Conservation (phyloP, 768 basidiomycete genomes). For the Rhizopogon rudus region DNA sequence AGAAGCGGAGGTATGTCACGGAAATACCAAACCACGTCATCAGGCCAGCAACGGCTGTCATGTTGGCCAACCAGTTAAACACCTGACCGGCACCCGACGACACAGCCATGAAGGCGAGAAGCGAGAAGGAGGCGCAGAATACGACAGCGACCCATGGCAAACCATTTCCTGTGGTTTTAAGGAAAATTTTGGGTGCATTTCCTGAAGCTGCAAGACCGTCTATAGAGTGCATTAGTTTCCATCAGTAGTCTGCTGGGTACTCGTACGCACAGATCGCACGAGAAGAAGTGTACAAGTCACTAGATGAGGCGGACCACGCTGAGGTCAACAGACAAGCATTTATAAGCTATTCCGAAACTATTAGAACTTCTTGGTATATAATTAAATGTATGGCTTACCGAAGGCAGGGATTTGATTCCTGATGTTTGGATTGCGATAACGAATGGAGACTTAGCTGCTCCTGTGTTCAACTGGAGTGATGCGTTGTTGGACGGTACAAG, state of each 20-base stretch:
- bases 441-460: conserved; percentile 77
- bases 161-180: conserved; percentile 62
- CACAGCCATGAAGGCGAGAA: conserved; percentile 81
- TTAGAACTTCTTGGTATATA: not conserved
- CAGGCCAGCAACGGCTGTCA: conserved; percentile 65
- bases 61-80: conserved; percentile 77
- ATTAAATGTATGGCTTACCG: conserved; percentile 37
- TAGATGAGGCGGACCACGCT: conserved; percentile 89
- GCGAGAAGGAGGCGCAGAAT: conserved; percentile 61
- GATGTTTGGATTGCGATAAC: conserved; percentile 85
- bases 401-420: conserved; percentile 84
- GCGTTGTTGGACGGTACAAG: conserved; percentile 71
- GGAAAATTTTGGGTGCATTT: conserved; percentile 81
- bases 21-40: conserved; percentile 81
- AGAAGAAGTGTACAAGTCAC: conserved; percentile 87
- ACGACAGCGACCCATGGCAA: conserved; percentile 71
- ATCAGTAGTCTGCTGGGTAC: not conserved
- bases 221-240: conserved; percentile 18
- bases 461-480: conserved; percentile 43
- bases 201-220: conserved; percentile 78
- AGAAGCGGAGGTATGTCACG: conserved; percentile 78
- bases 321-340: conserved; percentile 83
- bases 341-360: conserved; percentile 46
- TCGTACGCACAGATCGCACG: conserved; percentile 68
- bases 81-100: conserved; percentile 61